Evolutionary conservation across 1,284 basidiomycete genomes (phyloP), one percentile per base, ranked within the genome.

Genomic region (Fomes fomentarius): DNA sequence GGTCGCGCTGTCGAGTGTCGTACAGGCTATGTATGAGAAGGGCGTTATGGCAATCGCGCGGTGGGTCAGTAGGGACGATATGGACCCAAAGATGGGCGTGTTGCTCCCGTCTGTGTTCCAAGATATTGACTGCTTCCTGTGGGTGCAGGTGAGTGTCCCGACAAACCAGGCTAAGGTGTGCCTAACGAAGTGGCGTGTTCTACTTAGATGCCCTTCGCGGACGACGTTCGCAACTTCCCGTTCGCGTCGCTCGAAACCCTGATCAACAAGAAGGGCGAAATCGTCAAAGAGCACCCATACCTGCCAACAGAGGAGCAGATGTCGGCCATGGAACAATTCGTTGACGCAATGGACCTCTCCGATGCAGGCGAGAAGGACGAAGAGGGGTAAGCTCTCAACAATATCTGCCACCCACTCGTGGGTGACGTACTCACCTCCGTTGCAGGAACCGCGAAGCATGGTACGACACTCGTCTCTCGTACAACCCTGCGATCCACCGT

Each of bases 151-250:
- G 63, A 47, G 76, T 65, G 8, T n/a, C n/a, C n/a, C n/a, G n/a
- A n/a, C n/a, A n/a, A n/a, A n/a, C n/a, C n/a, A n/a, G n/a, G n/a
- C n/a, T n/a, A n/a, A n/a, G n/a, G n/a, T n/a, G n/a, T n/a, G n/a
- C n/a, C n/a, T n/a, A n/a, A n/a, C n/a, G n/a, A n/a, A n/a, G n/a
- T n/a, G n/a, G n/a, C n/a, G n/a, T n/a, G n/a, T n/a, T n/a, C n/a
- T n/a, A n/a, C 24, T 7, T 64, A 96, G 89, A 85, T 97, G 78
- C 96, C 96, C 0, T 98, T 98, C 66, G 92, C 94, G 3, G 95
- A 98, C 66, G 96, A 99, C 65, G 78, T 96, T 49, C 84, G 93
- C 56, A 88, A 85, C 58, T 94, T 94, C 69, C 87, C 84, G 10
- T 98, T 98, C 68, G 85, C 90, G 0, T 93, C 93, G 0, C 78